A percentile compares a stretch with the other conserved stretches of the same genome.
phyloP scores from a whole-genome alignment of 2,329 filamentous ascomycete species.

The Daldinia eschscholtzii region DNA sequence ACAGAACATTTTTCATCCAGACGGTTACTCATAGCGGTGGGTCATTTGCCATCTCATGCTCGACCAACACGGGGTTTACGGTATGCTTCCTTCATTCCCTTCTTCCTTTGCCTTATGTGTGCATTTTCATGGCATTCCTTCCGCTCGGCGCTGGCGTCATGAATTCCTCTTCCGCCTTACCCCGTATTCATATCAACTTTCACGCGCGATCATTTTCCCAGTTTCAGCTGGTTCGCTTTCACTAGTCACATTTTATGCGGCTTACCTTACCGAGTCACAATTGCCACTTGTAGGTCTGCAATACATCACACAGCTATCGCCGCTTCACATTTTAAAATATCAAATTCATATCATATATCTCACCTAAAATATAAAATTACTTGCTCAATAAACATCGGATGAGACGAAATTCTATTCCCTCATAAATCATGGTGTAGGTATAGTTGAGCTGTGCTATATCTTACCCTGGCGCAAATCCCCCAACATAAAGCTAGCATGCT shows the following conservation, averaged over 20 bases:
- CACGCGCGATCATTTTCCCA: slow-evolving; percentile 7
- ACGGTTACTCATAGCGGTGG: slow-evolving; percentile 17
- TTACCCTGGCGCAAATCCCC: not conserved
- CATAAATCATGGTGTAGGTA: not conserved
- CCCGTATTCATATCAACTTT: slow-evolving; percentile 16
- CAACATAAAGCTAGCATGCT: not conserved
- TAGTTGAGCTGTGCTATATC: not conserved
- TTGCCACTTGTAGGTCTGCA: slow-evolving; percentile 10
- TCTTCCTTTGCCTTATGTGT: slow-evolving; percentile 5
- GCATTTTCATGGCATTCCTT: slow-evolving; percentile 4
- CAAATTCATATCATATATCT: slow-evolving; percentile 8
- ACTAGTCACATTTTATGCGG: slow-evolving; percentile 22
- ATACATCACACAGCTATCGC: slow-evolving; percentile 4
- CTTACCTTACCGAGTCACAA: slow-evolving; percentile 25
- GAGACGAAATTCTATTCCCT: not conserved
- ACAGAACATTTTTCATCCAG: not conserved
- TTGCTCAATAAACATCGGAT: not conserved
- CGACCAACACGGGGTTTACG: not conserved
- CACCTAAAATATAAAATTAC: not conserved
- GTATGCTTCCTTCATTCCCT: slow-evolving; percentile 10
- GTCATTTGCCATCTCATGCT: slow-evolving; percentile 2
- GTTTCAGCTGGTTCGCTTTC: not conserved
- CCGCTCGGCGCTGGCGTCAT: slow-evolving; percentile 14
- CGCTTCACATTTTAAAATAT: slow-evolving; percentile 7
- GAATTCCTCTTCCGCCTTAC: slow-evolving; percentile 1